Percentiles rank a stretch among this genome's conserved stretches.
These are phyloP conservation scores for Solanum piurae DNA, from an alignment of 257 asterid genomes.

Conservation along the genomic window DNA sequence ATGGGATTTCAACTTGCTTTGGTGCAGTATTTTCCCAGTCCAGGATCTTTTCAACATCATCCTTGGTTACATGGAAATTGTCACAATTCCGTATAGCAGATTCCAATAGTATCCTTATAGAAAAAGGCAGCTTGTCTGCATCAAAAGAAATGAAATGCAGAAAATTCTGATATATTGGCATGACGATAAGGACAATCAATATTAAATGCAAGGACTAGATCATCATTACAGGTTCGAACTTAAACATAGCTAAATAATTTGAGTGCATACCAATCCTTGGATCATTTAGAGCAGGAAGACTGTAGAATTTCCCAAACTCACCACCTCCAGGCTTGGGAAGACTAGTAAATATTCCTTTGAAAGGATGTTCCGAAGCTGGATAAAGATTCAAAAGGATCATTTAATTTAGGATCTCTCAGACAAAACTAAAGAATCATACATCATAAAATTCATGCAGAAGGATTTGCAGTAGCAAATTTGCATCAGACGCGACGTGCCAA, in stretches of 20 bases:
- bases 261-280: conserved; percentile 62
- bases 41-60: conserved; percentile 76
- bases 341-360: conserved; percentile 45
- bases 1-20: conserved; percentile 82
- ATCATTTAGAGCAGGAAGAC: conserved; percentile 82
- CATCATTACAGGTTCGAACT: background rate
- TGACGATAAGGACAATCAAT: background rate
- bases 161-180: background rate
- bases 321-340: conserved; percentile 92
- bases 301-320: conserved; percentile 78
- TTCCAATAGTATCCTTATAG: conserved; percentile 63
- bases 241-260: background rate
- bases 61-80: conserved; percentile 73
- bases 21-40: conserved; percentile 85
- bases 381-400: background rate
- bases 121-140: conserved; percentile 74
- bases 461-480: background rate
- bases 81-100: conserved; percentile 86
- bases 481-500: background rate
- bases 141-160: background rate
- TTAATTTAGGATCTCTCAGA: background rate
- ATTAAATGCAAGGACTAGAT: background rate
- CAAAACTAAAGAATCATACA: background rate
- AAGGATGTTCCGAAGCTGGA: conserved; percentile 75
- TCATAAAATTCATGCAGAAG: background rate